Evolutionary conservation across 1,284 basidiomycete species (phyloP).

Genomic region (Phylloporus sp.): DNA sequence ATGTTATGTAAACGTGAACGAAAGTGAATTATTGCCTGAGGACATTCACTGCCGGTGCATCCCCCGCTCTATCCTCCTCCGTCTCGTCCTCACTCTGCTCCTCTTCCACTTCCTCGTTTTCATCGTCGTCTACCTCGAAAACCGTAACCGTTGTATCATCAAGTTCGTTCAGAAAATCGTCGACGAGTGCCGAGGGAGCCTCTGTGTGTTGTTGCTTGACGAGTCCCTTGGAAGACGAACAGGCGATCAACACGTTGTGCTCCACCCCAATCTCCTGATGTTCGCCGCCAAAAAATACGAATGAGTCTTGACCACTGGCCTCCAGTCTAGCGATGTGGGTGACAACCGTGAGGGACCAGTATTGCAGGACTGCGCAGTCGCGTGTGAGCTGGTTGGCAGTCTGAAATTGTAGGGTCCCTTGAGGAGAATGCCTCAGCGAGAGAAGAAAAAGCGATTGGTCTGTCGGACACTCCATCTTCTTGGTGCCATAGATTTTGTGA

Average conservation of each 20-base stretch:
- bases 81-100: background rate
- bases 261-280: background rate
- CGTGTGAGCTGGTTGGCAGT: slow-evolving; percentile 3
- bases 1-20: too few relatives aligned
- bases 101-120: too few relatives aligned
- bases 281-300: background rate
- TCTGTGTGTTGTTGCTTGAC: too few relatives aligned
- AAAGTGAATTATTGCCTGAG: too few relatives aligned
- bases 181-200: too few relatives aligned
- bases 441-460: slow-evolving; percentile 5
- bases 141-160: too few relatives aligned
- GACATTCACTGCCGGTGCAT: too few relatives aligned
- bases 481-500: slow-evolving; percentile 3
- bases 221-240: too few relatives aligned
- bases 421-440: background rate
- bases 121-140: too few relatives aligned
- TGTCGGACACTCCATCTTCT: slow-evolving; percentile 15
- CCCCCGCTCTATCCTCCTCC: background rate
- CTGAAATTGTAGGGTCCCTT: slow-evolving; percentile 6
- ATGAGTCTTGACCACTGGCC: background rate
- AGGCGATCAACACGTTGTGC: background rate
- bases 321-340: slow-evolving; percentile 3
- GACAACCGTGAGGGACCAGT: slow-evolving; percentile 1
- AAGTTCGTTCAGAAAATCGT: too few relatives aligned
- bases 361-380: slow-evolving; percentile 5